Conservation (phyloP, 2,329 filamentous ascomycete genomes). For the Coniosporium tulheliwenetii region DNA sequence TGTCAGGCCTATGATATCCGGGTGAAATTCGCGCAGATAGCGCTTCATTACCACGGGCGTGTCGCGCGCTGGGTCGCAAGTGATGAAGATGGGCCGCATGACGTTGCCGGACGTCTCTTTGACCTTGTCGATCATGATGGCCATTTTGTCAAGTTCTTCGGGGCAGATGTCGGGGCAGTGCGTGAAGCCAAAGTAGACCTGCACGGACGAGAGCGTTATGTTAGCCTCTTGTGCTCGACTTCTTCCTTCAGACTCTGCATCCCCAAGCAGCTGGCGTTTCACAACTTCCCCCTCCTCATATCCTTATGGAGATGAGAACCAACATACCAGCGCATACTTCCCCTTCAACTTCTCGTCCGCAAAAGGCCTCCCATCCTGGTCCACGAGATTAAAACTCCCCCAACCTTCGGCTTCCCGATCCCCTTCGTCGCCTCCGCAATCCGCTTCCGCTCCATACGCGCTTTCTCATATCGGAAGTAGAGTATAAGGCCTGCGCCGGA, state of each 20-base stretch:
- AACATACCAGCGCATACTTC: slow-evolving; percentile 59
- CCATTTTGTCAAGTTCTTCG: slow-evolving; percentile 98
- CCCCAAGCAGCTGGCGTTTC: background rate
- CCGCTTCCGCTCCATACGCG: slow-evolving; percentile 73
- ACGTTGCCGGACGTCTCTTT: slow-evolving; percentile 29
- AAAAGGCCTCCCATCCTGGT: slow-evolving; percentile 67
- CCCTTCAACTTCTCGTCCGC: slow-evolving; percentile 72
- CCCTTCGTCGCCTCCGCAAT: slow-evolving; percentile 88
- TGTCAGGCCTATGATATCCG: slow-evolving; percentile 71
- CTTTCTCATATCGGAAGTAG: slow-evolving; percentile 91
- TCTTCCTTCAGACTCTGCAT: background rate
- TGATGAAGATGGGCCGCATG: slow-evolving; percentile 77
- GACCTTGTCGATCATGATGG: slow-evolving; percentile 71
- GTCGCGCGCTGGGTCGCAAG: slow-evolving; percentile 87
- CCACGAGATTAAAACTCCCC: slow-evolving; percentile 65
- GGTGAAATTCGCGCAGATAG: slow-evolving; percentile 86
- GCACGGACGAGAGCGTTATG: background rate
- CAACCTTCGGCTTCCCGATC: slow-evolving; percentile 82
- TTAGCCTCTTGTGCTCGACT: too few species aligned
- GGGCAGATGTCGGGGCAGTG: slow-evolving; percentile 98
- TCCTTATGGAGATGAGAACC: background rate
- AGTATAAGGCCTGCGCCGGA: slow-evolving; percentile 64
- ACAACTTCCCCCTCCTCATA: background rate
- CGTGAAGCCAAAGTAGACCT: slow-evolving; percentile 97
- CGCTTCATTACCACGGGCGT: slow-evolving; percentile 68